Evolutionary conservation across 768 basidiomycete genomes (phyloP).

Genomic region (Amanita subjunquillea): DNA sequence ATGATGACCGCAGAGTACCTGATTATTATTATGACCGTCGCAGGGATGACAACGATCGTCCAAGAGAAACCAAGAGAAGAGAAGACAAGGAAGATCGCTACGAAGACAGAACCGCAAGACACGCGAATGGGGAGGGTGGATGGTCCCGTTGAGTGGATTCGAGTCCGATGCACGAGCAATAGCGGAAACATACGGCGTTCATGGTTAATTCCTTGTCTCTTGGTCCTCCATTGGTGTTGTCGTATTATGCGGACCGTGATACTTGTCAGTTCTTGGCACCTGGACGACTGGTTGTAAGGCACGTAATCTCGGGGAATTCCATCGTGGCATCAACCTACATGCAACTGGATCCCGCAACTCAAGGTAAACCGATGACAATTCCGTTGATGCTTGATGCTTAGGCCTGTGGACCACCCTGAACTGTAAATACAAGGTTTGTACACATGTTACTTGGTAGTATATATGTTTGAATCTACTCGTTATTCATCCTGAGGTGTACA

Average conservation of each 20-base stretch:
- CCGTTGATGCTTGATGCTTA: neutral
- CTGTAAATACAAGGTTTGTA: neutral
- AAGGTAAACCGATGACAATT: neutral
- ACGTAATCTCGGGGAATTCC: neutral
- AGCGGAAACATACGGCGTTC: slow-evolving; percentile 27
- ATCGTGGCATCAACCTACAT: neutral
- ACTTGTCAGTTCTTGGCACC: slow-evolving; percentile 35
- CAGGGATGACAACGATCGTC: slow-evolving; percentile 64
- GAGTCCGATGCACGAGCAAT: slow-evolving; percentile 21
- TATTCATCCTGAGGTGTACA: slow-evolving; percentile 17
- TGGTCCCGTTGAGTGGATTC: slow-evolving; percentile 57
- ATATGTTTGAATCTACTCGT: neutral
- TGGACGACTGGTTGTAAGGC: slow-evolving; percentile 1
- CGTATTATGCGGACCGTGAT: slow-evolving; percentile 44
- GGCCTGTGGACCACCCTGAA: neutral
- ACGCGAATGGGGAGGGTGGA: slow-evolving; percentile 69
- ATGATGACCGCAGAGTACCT: slow-evolving; percentile 77
- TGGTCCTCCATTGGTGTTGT: slow-evolving; percentile 41
- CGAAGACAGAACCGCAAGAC: slow-evolving; percentile 67
- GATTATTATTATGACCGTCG: slow-evolving; percentile 83
- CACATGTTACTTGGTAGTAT: neutral
- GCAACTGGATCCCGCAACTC: neutral
- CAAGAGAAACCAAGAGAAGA: slow-evolving; percentile 71
- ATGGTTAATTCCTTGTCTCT: slow-evolving; percentile 34
- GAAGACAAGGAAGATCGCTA: slow-evolving; percentile 78